Conservation (phyloP, 345 rosid genomes). For the Nasturtium officinale region DNA sequence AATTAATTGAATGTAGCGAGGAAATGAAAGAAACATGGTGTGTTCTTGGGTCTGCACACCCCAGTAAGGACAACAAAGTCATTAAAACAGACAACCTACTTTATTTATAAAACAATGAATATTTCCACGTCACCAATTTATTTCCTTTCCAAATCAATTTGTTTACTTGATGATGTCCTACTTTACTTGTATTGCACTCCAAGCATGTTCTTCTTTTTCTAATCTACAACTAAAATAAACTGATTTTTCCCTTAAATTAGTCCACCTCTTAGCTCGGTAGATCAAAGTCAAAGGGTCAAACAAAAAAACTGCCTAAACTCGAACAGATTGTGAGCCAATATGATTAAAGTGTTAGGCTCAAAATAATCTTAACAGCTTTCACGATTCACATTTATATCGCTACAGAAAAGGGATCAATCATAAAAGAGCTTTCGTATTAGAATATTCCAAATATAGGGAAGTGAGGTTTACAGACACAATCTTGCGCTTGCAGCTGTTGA, state of each 20-base stretch:
- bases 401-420: neutral
- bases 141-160: constrained; percentile 6
- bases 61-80: constrained; percentile 28
- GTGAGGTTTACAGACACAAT: neutral
- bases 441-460: neutral
- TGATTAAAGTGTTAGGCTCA: constrained; percentile 22
- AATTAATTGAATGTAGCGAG: neutral
- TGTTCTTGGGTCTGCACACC: constrained; percentile 21
- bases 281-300: constrained; percentile 37
- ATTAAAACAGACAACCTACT: constrained; percentile 43
- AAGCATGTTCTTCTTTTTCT: constrained; percentile 48
- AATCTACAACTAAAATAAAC: constrained; percentile 9
- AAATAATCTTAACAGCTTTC: constrained; percentile 19
- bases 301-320: constrained; percentile 12
- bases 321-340: constrained; percentile 15
- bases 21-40: constrained; percentile 25
- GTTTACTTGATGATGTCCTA: constrained; percentile 22
- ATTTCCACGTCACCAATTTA: constrained; percentile 32
- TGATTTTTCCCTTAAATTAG: neutral
- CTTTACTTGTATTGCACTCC: constrained; percentile 70
- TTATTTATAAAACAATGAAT: constrained; percentile 35
- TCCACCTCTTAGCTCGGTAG: constrained; percentile 8
- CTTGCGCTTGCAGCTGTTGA: neutral
- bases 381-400: constrained; percentile 2
- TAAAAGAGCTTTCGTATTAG: neutral